Evolutionary conservation across 768 basidiomycete species (phyloP).

Genomic region (Leucocoprinus birnbaumii): DNA sequence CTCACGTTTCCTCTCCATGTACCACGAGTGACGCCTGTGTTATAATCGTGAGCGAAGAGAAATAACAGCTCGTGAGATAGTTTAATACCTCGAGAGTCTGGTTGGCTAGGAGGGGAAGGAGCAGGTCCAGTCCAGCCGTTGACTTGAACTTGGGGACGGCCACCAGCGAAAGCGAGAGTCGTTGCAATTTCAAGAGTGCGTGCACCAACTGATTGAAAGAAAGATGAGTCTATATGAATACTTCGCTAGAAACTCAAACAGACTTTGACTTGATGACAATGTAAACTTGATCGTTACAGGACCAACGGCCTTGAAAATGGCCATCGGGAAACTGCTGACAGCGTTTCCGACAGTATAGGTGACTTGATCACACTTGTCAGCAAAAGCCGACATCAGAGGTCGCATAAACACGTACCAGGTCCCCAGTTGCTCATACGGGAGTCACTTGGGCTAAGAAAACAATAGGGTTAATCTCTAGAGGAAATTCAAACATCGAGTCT

Average conservation of each 20-base stretch:
- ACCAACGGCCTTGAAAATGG: constrained; percentile 34
- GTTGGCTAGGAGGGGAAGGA: constrained; percentile 27
- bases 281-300: constrained; percentile 27
- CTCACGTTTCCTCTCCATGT: constrained; percentile 35
- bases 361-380: constrained; percentile 12
- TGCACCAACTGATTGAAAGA: constrained; percentile 22
- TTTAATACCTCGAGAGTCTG: constrained; percentile 32
- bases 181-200: constrained; percentile 33
- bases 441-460: constrained; percentile 28
- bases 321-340: constrained; percentile 29
- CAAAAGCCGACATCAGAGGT: neutral
- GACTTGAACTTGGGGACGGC: constrained; percentile 29
- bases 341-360: constrained; percentile 29
- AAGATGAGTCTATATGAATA: neutral
- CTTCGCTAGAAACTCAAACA: neutral
- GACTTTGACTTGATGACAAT: constrained; percentile 24
- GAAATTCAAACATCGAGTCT: neutral
- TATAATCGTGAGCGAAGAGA: neutral
- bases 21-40: constrained; percentile 31
- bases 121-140: constrained; percentile 27
- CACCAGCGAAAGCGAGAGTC: constrained; percentile 34
- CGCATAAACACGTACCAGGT: constrained; percentile 18
- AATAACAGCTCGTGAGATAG: too few relatives aligned
- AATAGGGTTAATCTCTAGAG: neutral
- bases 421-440: constrained; percentile 31